Evolutionary conservation across 345 rosid species (phyloP).

Genomic region (Physaria fendleri): DNA sequence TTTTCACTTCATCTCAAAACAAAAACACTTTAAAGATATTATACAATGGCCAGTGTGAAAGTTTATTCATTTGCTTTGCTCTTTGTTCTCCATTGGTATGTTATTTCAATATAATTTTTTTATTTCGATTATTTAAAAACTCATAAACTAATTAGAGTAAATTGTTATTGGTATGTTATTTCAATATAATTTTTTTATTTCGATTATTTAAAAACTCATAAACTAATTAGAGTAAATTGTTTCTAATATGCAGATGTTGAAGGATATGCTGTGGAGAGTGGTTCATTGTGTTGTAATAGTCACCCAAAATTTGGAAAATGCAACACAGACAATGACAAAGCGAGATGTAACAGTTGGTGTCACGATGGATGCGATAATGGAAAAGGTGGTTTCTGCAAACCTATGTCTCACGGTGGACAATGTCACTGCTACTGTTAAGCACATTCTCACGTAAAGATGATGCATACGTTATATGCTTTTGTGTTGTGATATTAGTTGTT

Average conservation of each 20-base stretch:
- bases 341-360: constrained; percentile 17
- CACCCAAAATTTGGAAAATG: constrained; percentile 21
- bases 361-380: constrained; percentile 2
- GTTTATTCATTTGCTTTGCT: constrained; percentile 9
- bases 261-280: background rate
- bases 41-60: constrained; percentile 8
- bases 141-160: background rate
- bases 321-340: background rate
- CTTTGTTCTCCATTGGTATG: constrained; percentile 3
- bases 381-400: constrained; percentile 6
- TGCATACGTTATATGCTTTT: too few relatives aligned
- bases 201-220: background rate
- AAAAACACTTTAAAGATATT: background rate
- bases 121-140: background rate
- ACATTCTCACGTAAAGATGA: too few relatives aligned
- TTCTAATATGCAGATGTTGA: background rate
- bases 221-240: background rate
- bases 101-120: background rate
- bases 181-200: background rate
- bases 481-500: too few relatives aligned
- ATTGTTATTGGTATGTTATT: background rate
- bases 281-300: constrained; percentile 17
- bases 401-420: constrained; percentile 1
- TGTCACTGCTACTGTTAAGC: constrained; percentile 11
- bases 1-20: background rate